phyloP scores from a whole-genome alignment of 352 stramenopile genomes.

The Globisporangium radiosum region DNA sequence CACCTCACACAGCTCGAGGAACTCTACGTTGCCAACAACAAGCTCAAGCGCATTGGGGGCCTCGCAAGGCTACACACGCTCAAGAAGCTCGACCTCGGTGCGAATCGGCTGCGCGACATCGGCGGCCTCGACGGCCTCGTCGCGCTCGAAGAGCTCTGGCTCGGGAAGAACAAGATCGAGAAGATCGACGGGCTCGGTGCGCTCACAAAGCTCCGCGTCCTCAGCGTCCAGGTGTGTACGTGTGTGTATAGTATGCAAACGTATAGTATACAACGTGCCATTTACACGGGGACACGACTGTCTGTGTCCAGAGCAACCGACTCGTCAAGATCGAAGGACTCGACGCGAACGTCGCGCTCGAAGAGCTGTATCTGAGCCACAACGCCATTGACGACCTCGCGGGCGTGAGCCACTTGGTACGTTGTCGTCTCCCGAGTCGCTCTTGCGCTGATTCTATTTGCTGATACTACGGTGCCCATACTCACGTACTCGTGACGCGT shows the following conservation, averaged over 20 bases:
- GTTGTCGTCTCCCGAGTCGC: constrained; percentile 1
- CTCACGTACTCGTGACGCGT: too few species aligned
- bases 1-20: constrained; percentile 85
- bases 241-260: background rate
- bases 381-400: constrained; percentile 93
- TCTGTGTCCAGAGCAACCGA: constrained; percentile 91
- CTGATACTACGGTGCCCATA: background rate
- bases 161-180: constrained; percentile 98
- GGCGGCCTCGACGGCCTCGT: constrained; percentile 86
- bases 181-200: constrained; percentile 80
- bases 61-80: constrained; percentile 82
- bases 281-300: background rate
- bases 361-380: constrained; percentile 97
- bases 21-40: constrained; percentile 97
- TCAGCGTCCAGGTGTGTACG: constrained; percentile 56
- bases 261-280: too few species aligned
- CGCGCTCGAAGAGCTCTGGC: constrained; percentile 94
- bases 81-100: constrained; percentile 94
- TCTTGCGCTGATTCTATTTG: background rate
- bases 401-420: constrained; percentile 67
- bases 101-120: constrained; percentile 94
- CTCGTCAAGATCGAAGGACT: constrained; percentile 92
- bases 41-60: constrained; percentile 93
- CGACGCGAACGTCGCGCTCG: constrained; percentile 72
- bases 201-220: constrained; percentile 86